These are phyloP conservation scores for Penicillium nucicola DNA, from an alignment of 495 filamentous ascomycete genomes.

Conservation along the genomic window DNA sequence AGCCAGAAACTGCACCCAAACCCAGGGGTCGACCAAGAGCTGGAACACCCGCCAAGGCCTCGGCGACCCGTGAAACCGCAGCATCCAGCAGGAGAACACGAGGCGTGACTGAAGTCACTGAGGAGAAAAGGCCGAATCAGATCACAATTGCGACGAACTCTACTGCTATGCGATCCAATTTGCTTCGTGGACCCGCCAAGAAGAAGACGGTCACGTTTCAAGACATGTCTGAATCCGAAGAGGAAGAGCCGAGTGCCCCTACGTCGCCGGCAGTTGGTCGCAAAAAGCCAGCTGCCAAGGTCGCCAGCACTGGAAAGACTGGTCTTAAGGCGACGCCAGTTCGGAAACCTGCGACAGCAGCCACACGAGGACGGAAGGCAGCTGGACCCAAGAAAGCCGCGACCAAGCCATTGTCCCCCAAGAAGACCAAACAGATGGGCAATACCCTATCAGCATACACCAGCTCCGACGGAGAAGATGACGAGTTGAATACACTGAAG, in stretches of 20 bases:
- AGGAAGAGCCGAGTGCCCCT: conserved; percentile 29
- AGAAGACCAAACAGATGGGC: conserved; percentile 52
- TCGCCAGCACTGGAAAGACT: conserved; percentile 8
- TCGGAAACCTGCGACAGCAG: conserved; percentile 36
- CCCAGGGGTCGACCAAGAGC: conserved; percentile 38
- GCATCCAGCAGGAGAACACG: conserved; percentile 25
- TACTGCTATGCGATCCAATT: conserved; percentile 30
- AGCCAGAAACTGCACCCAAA: conserved; percentile 21
- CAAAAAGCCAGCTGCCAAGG: conserved; percentile 12
- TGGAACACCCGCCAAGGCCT: conserved; percentile 16
- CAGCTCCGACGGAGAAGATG: conserved; percentile 47
- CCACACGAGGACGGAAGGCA: conserved; percentile 37
- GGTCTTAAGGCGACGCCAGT: conserved; percentile 49
- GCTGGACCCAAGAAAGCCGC: conserved; percentile 30
- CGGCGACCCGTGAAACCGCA: neutral
- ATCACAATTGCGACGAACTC: conserved; percentile 33
- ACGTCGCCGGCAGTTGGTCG: conserved; percentile 22
- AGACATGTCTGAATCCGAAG: conserved; percentile 38
- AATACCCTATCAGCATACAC: conserved; percentile 42
- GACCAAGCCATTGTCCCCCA: conserved; percentile 50
- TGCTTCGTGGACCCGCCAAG: conserved; percentile 40
- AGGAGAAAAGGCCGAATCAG: conserved; percentile 19
- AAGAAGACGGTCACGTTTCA: conserved; percentile 56
- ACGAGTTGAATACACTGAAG: conserved; percentile 47
- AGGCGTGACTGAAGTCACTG: conserved; percentile 11